These are phyloP conservation scores for Paxillus involutus DNA, from an alignment of 768 basidiomycete genomes.

Conservation along the genomic window DNA sequence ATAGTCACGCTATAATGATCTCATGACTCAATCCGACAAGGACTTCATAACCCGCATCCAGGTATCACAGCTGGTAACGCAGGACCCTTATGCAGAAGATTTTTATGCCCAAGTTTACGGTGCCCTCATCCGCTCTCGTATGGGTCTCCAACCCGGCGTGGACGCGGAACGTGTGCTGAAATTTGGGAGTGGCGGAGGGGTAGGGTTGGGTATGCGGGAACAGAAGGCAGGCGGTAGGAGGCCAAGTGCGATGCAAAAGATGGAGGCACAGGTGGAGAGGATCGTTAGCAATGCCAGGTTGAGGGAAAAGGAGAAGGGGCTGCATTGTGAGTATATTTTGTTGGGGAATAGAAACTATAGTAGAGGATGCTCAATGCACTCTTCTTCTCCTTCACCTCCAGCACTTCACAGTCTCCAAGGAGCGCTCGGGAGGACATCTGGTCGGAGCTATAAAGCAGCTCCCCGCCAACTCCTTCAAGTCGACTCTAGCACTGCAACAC, in stretches of 20 bases:
- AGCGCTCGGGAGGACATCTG: conserved; percentile 92
- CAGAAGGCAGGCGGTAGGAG: conserved; percentile 63
- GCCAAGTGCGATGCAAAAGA: conserved; percentile 86
- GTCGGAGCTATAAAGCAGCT: conserved; percentile 93
- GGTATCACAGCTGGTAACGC: conserved; percentile 95
- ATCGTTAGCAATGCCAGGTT: conserved; percentile 90
- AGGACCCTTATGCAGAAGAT: conserved; percentile 96
- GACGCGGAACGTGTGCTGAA: conserved; percentile 78
- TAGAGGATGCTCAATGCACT: not conserved
- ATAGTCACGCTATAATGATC: conserved; percentile 88
- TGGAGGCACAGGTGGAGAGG: conserved; percentile 94
- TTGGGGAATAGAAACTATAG: not conserved
- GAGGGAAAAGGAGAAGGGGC: conserved; percentile 81
- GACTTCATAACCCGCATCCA: conserved; percentile 99
- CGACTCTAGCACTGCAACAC: conserved; percentile 45
- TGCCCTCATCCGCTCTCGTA: conserved; percentile 75
- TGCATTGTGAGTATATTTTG: conserved; percentile 45
- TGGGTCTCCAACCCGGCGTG: conserved; percentile 62
- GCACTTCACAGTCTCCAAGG: conserved; percentile 82
- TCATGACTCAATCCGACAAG: conserved; percentile 98
- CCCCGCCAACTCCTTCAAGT: conserved; percentile 95
- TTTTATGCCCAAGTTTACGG: conserved; percentile 98
- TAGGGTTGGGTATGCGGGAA: conserved; percentile 57
- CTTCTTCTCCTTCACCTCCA: conserved; percentile 24
- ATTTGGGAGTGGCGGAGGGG: conserved; percentile 84